Evolutionary conservation across 306 rosid genomes (phyloP), one percentile per base, ranked within the genome.

Genomic region (Malus sieversii): DNA sequence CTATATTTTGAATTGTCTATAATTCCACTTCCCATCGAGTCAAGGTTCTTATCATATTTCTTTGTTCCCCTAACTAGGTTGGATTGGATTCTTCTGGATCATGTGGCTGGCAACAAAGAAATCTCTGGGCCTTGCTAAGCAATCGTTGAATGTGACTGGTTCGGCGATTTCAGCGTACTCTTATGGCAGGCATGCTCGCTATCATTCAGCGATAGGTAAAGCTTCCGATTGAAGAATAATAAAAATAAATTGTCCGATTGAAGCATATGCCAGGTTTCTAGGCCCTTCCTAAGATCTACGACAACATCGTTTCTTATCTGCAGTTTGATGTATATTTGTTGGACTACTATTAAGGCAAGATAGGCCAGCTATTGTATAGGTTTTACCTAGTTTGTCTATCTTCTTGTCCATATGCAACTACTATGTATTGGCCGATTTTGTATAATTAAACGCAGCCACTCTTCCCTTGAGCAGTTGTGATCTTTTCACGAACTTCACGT

Each of bases 11-110:
- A 64, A 5, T 71, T 3, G 23, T 11, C 4, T 55, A 15, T 53
- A 23, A 52, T 22, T 19, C 57, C 57, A 7, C 5, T 35, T 22
- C 11, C 10, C 6, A 40, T 42, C 7, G 23, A 27, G 66, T 15
- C 12, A 15, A 42, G 32, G 68, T 19, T 62, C 32, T 60, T 75
- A 62, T 55, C 5, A 35, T 42, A 2, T 44, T 18, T 73, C 76
- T 59, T 32, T 46, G 20, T 33, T 61, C 8, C 69, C 32, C 66
- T 74, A 66, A 4, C 32, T 81, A 93, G 98, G 97, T 58, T 93
- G 96, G 96, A 77, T 90, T 76, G 97, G 90, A 79, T 90, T 91
- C 86, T 85, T 89, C 59, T 90, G 75, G 66, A 25, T 76, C 18
- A 15, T 84, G 72, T 91, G 92, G 93, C 79, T 91, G 80, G 93